Conservation (phyloP, 169 alveolate species). For the Plasmodium vinckei region DNA sequence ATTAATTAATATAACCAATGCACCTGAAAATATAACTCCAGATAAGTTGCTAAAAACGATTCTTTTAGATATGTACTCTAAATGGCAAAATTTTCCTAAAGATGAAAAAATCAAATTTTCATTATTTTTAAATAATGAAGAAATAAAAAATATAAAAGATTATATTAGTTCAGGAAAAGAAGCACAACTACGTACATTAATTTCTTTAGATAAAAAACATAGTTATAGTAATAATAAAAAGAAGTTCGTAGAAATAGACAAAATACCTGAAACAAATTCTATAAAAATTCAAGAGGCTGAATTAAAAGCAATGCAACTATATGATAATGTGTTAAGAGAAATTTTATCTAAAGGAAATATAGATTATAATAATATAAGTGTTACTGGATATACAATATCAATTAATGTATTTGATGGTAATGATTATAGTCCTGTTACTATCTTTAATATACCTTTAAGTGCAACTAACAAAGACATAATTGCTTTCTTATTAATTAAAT, state of each 20-base stretch:
- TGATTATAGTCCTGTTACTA: slow-evolving; percentile 12
- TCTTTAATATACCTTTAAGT: slow-evolving; percentile 66
- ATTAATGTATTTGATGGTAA: slow-evolving; percentile 56
- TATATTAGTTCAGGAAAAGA: slow-evolving; percentile 29
- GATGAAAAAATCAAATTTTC: slow-evolving; percentile 64
- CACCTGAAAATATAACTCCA: slow-evolving; percentile 55
- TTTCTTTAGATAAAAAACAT: slow-evolving; percentile 6
- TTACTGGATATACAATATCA: slow-evolving; percentile 37
- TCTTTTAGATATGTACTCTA: slow-evolving; percentile 39
- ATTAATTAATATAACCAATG: slow-evolving; percentile 55
- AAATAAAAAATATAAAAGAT: slow-evolving; percentile 26
- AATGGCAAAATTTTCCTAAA: slow-evolving; percentile 56
- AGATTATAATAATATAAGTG: slow-evolving; percentile 35
- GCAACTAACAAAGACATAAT: slow-evolving; percentile 71
- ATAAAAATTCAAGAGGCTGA: slow-evolving; percentile 14
- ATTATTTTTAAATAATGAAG: slow-evolving; percentile 14
- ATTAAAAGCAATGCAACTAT: slow-evolving; percentile 26
- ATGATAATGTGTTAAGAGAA: slow-evolving; percentile 61
- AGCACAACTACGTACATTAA: slow-evolving; percentile 54
- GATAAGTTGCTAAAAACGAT: slow-evolving; percentile 40
- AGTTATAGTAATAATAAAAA: not conserved
- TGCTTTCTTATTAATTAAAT: slow-evolving; percentile 41
- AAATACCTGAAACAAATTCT: slow-evolving; percentile 32
- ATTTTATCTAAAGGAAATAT: slow-evolving; percentile 28
- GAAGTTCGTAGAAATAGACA: slow-evolving; percentile 32